Conservation (phyloP, 352 stramenopile genomes). For the Globisporangium apiculatum region DNA sequence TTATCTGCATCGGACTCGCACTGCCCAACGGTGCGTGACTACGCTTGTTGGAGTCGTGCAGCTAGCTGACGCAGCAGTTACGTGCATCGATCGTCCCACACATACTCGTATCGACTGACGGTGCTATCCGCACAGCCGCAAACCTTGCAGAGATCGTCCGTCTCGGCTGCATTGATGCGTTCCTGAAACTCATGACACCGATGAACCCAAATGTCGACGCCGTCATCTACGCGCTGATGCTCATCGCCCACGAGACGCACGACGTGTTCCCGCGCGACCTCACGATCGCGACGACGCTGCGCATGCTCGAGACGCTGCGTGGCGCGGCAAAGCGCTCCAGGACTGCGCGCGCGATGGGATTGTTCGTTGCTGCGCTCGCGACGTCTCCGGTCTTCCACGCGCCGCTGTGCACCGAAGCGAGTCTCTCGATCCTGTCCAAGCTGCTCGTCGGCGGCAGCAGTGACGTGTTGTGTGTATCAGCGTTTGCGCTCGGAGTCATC, state of each 20-base stretch:
- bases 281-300: constrained; percentile 20
- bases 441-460: constrained; percentile 44
- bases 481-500: constrained; percentile 48
- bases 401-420: constrained; percentile 39
- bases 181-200: constrained; percentile 41
- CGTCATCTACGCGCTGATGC: constrained; percentile 41
- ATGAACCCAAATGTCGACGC: constrained; percentile 35
- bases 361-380: constrained; percentile 47
- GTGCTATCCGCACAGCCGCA: constrained; percentile 17
- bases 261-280: constrained; percentile 44
- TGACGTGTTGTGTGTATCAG: constrained; percentile 40
- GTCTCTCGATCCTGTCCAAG: constrained; percentile 61
- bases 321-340: constrained; percentile 56
- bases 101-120: not conserved
- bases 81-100: not conserved
- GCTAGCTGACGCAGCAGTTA: not conserved
- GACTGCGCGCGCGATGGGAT: constrained; percentile 42
- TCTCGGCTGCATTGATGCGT: constrained; percentile 44
- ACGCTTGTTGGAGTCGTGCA: not conserved
- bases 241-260: constrained; percentile 53
- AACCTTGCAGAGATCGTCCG: constrained; percentile 48
- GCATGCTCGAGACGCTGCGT: constrained; percentile 56
- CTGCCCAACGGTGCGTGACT: constrained; percentile 43
- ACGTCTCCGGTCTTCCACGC: constrained; percentile 42
- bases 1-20: constrained; percentile 47